A percentile compares a stretch with the other conserved stretches of the same genome.
Conservation (phyloP, 2,329 filamentous ascomycete species). For the Pseudonectria foliicola region DNA sequence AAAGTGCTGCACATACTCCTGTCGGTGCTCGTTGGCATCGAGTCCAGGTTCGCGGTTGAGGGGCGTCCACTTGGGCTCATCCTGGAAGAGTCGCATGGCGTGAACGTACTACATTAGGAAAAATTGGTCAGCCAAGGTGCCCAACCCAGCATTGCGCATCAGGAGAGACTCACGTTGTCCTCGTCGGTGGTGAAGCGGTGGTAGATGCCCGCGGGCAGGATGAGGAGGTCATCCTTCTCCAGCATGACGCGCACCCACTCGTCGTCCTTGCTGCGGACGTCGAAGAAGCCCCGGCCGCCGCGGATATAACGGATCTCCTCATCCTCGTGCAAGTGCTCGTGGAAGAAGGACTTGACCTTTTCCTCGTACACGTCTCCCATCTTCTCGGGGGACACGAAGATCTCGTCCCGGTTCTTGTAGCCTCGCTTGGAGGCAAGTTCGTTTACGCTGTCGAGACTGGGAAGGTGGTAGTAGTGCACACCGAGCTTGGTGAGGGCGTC, state of each 20-base stretch:
- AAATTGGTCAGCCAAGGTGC: neutral
- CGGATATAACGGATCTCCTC: constrained; percentile 96
- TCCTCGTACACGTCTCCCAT: constrained; percentile 86
- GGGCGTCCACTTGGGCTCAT: constrained; percentile 97
- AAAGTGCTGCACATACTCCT: constrained; percentile 62
- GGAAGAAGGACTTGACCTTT: constrained; percentile 90
- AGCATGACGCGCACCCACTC: constrained; percentile 83
- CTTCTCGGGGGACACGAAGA: constrained; percentile 76
- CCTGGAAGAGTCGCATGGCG: constrained; percentile 94
- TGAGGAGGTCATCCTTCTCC: constrained; percentile 83
- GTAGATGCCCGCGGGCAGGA: constrained; percentile 91
- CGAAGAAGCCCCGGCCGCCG: constrained; percentile 85
- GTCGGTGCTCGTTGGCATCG: constrained; percentile 69
- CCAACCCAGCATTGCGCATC: neutral
- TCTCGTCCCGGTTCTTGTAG: constrained; percentile 94
- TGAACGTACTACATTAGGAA: constrained; percentile 66
- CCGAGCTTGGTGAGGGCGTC: constrained; percentile 66
- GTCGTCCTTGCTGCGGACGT: constrained; percentile 76
- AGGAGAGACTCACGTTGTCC: constrained; percentile 62
- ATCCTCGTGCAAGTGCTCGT: constrained; percentile 95
- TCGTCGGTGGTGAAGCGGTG: constrained; percentile 95
- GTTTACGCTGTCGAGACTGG: constrained; percentile 61
- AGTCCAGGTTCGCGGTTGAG: constrained; percentile 73
- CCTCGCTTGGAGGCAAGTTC: constrained; percentile 63
- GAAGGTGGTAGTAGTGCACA: constrained; percentile 68